Evolutionary conservation across 2,329 filamentous ascomycete genomes (phyloP).

Genomic region (Neonectria ditissima): DNA sequence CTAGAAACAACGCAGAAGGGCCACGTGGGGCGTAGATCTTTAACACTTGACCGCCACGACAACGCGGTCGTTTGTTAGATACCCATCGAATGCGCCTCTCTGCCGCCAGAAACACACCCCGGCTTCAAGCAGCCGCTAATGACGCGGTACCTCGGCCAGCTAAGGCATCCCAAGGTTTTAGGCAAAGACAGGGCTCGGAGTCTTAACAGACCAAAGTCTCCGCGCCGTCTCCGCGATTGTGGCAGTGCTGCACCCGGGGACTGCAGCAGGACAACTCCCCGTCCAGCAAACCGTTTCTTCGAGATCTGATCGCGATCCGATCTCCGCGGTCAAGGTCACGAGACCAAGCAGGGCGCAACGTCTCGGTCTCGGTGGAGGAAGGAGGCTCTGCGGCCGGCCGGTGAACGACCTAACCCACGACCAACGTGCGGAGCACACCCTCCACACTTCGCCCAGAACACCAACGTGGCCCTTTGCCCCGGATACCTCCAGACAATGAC

Average conservation of each 20-base stretch:
- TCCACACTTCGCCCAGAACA: neutral
- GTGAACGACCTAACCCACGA: neutral
- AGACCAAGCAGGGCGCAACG: slow-evolving; percentile 21
- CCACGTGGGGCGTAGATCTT: slow-evolving; percentile 27
- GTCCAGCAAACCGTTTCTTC: slow-evolving; percentile 19
- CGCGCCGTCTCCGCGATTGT: slow-evolving; percentile 28
- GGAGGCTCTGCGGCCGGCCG: slow-evolving; percentile 14
- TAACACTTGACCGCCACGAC: slow-evolving; percentile 20
- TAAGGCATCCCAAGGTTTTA: slow-evolving; percentile 34
- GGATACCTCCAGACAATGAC: neutral
- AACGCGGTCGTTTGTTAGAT: slow-evolving; percentile 1
- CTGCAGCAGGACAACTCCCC: slow-evolving; percentile 29
- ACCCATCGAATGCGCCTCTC: neutral
- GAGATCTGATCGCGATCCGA: slow-evolving; percentile 41
- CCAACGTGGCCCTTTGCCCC: slow-evolving; percentile 13
- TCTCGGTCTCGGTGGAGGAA: neutral
- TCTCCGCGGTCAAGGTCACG: slow-evolving; percentile 36
- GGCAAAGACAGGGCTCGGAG: slow-evolving; percentile 34
- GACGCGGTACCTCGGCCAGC: slow-evolving; percentile 36
- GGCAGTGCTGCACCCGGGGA: slow-evolving; percentile 44
- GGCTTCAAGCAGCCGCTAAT: slow-evolving; percentile 25
- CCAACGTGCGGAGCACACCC: neutral
- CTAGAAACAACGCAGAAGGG: slow-evolving; percentile 35
- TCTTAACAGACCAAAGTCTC: slow-evolving; percentile 38
- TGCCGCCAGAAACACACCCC: slow-evolving; percentile 22